These are phyloP conservation scores for Allantophomopsis lycopodina DNA, from an alignment of 2,329 filamentous ascomycete species.

Conservation along the genomic window DNA sequence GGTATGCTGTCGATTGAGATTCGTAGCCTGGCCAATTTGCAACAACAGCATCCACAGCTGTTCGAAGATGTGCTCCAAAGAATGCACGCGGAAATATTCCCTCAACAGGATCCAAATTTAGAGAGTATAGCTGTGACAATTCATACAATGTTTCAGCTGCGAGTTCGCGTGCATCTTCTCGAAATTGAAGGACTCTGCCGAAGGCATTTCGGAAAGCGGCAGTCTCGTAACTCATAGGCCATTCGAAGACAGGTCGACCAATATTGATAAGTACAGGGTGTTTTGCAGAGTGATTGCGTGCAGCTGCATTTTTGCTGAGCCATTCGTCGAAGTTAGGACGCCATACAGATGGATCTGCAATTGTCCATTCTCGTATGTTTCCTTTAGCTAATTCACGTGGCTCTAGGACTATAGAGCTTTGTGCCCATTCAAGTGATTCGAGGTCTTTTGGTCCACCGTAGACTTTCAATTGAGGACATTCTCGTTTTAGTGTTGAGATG, in stretches of 20 bases:
- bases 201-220: conserved; percentile 19
- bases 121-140: conserved; percentile 13
- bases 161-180: conserved; percentile 8
- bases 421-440: conserved; percentile 4
- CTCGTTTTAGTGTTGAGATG: background rate
- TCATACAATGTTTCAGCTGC: conserved; percentile 19
- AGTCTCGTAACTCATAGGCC: conserved; percentile 18
- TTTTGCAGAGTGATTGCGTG: background rate
- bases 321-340: conserved; percentile 4
- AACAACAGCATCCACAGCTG: conserved; percentile 19
- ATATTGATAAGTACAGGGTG: conserved; percentile 6
- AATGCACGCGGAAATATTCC: conserved; percentile 16
- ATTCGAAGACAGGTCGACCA: conserved; percentile 10
- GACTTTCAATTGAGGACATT: conserved; percentile 3
- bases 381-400: conserved; percentile 2
- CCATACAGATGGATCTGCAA: conserved; percentile 6
- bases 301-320: conserved; percentile 1
- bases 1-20: conserved; percentile 19
- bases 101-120: conserved; percentile 13
- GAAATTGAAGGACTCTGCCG: conserved; percentile 22
- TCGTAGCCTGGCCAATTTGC: conserved; percentile 21
- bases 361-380: background rate
- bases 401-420: background rate
- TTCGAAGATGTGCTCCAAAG: conserved; percentile 24
- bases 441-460: conserved; percentile 6